Evolutionary conservation across 257 asterid species (phyloP).

Genomic region (Nicotiana tabacum): DNA sequence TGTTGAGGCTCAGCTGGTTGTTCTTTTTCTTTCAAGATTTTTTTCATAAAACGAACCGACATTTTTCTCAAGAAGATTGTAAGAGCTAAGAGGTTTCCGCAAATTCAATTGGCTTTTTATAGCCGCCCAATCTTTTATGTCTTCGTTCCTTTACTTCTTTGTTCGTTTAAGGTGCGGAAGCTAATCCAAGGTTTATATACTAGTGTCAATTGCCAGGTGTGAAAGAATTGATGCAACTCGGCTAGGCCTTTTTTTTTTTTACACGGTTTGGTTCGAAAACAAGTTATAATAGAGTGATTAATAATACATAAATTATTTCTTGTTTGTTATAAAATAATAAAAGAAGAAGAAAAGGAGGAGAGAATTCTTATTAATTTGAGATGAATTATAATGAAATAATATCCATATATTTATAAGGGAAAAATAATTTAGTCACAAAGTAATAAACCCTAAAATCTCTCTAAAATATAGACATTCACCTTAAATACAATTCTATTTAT

Average conservation of each 20-base stretch:
- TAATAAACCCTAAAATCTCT: too few species aligned
- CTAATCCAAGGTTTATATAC: background rate
- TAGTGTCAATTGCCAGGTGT: background rate
- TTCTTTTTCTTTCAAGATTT: constrained; percentile 14
- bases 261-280: too few species aligned
- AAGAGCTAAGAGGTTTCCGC: background rate
- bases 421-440: too few species aligned
- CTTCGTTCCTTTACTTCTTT: background rate
- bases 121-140: background rate
- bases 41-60: constrained; percentile 20
- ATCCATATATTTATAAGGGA: too few species aligned
- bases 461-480: too few species aligned
- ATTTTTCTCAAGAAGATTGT: background rate
- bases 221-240: background rate
- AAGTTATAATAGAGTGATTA: too few species aligned
- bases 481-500: too few species aligned
- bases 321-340: too few species aligned
- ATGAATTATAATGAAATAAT: too few species aligned
- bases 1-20: background rate
- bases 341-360: too few species aligned
- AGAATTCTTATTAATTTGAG: too few species aligned
- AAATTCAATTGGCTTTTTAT: background rate
- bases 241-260: background rate
- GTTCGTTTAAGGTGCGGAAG: background rate
- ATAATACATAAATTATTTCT: too few species aligned